Evolutionary conservation across 805 yeast genomes (phyloP), one percentile per base, ranked within the genome.

Genomic region (Ogataea polymorpha): DNA sequence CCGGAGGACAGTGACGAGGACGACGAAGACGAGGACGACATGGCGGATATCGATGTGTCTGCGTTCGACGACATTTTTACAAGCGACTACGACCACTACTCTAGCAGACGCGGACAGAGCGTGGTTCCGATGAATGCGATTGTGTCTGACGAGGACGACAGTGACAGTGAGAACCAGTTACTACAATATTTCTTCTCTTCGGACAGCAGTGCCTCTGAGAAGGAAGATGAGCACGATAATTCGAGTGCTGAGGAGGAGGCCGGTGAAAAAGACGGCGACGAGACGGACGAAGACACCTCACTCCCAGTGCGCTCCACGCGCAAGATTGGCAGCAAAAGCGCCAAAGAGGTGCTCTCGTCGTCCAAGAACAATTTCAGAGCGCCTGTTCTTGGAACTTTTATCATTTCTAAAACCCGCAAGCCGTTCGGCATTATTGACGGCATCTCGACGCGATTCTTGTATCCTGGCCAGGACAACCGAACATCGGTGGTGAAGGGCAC

Each of bases 371-470:
- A 90, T 39, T 79, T 88, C 47, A 69, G 95, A 39, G 97, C 98
- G 4, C 99, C 99, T 2, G 77, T 86, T 20, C 69, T 91, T 43
- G 98, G 97, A 0, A 83, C 96, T 2, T 91, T 97, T 95, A 80
- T 84, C 25, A 82, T 95, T 5, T 77, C 82, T 37, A 76, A 71
- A 32, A 77, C 77, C 37, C 65, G 63, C 42, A 82, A 87, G 54
- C 96, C 96, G 1, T 88, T 86, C 62, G 95, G 96, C 16, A 88
- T 91, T 44, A 91, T 91, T 56, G 98, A 91, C 61, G 99, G 99
- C 5, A 73, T 87, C 23, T 82, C 96, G 0, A 93, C 98, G 0
- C 74, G 96, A 41, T 83, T 95, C 2, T 67, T 91, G 48, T 67
- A 78, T 48, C 83, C 85, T 1, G 41, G 49, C 11, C 55, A 53